Base-by-base conservation (phyloP, 202 grass and related monocot genomes). In the Zizania palustris region DNA sequence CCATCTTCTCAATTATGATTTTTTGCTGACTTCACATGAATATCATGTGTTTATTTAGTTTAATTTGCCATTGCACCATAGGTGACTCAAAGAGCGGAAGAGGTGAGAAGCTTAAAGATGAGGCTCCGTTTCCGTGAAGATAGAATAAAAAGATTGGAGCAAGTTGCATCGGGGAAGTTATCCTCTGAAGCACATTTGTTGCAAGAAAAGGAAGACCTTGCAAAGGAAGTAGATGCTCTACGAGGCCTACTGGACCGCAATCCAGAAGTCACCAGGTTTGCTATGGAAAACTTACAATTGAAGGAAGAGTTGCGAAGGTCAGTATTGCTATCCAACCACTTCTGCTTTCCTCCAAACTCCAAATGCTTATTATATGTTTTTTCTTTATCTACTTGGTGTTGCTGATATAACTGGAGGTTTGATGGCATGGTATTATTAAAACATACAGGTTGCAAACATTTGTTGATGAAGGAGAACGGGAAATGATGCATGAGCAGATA, bases 261-360 rank as follows among this genome's bases (percentile, higher is more conserved):
- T 79, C 91, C 96, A 72, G 96, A 95, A 83, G 80, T 98, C 59
- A 98, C 96, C 50, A 89, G 88, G 80, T 98, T 98, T 88, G 96
- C 96, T 49, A 90, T 98, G 96, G 91, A 98, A 82, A 98, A 92
- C 45, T 84, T 98, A 80, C 91, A 98, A 46, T 45, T 98, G 63
- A 94, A 88, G 77, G 96, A 98, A 85, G 96, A 98, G 11, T 40
- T 98, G 7, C 83, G 96, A 90, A 98, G 96, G 95, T 97, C 65
- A 49, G 44, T 40, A 75, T 75, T 60, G 3, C 51, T 74, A 69
- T 38, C 69, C 15, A 64, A 9, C 62, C 35, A 63, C 56, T 70
- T 35, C 20, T 73, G 16, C 28, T 56, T 60, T 42, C 28, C 56
- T 37, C 68, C 22, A 48, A 61, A 80, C 42, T 45, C 60, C 46